phyloP scores from a whole-genome alignment of 805 yeast species.

The Tetrapisispora phaffii region DNA sequence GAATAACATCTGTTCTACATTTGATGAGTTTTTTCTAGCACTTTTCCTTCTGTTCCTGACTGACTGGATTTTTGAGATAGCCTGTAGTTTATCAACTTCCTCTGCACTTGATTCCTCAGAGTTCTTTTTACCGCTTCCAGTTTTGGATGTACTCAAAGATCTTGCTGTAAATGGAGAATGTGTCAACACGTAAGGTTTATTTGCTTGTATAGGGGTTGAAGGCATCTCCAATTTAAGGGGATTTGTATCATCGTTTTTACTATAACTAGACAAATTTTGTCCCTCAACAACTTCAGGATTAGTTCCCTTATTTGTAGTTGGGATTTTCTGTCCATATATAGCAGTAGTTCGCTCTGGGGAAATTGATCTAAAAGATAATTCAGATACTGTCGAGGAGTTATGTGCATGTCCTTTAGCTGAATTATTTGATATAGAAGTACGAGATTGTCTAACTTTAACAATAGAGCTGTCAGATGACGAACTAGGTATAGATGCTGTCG shows the following conservation, averaged over 20 bases:
- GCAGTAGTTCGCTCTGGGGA: conserved; percentile 23
- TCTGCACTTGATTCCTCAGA: conserved; percentile 16
- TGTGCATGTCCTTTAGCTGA: conserved; percentile 12
- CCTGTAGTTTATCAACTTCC: conserved; percentile 19
- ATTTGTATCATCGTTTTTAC: neutral
- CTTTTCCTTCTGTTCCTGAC: conserved; percentile 23
- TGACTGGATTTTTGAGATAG: conserved; percentile 23
- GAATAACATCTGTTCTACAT: conserved; percentile 15
- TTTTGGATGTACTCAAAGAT: conserved; percentile 40
- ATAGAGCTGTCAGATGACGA: conserved; percentile 29
- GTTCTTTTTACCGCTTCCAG: conserved; percentile 14
- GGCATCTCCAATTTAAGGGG: neutral
- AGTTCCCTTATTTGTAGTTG: conserved; percentile 18
- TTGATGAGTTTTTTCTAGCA: conserved; percentile 20
- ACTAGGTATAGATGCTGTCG: conserved; percentile 30
- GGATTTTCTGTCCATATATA: conserved; percentile 9
- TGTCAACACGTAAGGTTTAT: neutral
- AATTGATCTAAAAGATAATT: conserved; percentile 17
- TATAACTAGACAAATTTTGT: neutral
- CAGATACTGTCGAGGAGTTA: conserved; percentile 15
- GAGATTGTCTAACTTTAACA: conserved; percentile 11
- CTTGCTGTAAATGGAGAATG: conserved; percentile 10
- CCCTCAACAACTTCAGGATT: neutral
- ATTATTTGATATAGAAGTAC: conserved; percentile 11
- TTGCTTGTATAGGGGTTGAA: neutral